These are phyloP conservation scores for Amanita subjunquillea DNA, from an alignment of 768 basidiomycete species.

Conservation along the genomic window DNA sequence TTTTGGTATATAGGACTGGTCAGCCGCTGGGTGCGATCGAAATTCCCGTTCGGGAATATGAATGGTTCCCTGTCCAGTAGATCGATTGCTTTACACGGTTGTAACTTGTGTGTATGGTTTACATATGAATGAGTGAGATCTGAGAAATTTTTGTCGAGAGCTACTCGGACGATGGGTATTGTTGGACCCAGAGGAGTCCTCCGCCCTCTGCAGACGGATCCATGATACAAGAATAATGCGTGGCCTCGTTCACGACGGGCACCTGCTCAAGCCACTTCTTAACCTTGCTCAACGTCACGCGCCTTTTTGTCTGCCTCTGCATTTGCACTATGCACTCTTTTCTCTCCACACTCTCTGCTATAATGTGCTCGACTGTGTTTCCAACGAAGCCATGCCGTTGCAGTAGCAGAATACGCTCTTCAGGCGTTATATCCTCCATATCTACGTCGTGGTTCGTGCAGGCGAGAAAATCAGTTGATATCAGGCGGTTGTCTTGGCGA, in stretches of 20 bases:
- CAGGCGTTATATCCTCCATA: constrained; percentile 16
- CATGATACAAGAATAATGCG: constrained; percentile 30
- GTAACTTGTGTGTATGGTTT: too few relatives aligned
- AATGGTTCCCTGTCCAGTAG: too few relatives aligned
- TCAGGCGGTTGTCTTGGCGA: constrained; percentile 13
- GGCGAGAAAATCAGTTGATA: constrained; percentile 17
- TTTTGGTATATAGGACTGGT: background rate
- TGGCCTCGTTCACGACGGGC: constrained; percentile 23
- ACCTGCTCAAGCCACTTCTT: constrained; percentile 21
- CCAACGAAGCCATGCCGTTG: constrained; percentile 8
- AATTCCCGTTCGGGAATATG: too few relatives aligned
- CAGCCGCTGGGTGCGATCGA: too few relatives aligned
- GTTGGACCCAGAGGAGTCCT: constrained; percentile 23
- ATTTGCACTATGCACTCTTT: constrained; percentile 18
- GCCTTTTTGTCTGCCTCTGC: constrained; percentile 7
- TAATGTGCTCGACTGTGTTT: constrained; percentile 6
- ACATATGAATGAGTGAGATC: too few relatives aligned
- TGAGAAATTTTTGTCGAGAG: too few relatives aligned
- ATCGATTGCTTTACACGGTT: too few relatives aligned
- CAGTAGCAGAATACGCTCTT: constrained; percentile 13
- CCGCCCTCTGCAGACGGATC: constrained; percentile 24
- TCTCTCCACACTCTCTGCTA: constrained; percentile 23
- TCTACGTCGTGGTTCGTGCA: constrained; percentile 26
- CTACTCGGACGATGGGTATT: constrained; percentile 8
- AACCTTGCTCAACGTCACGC: constrained; percentile 13